Conservation (phyloP, 345 rosid species). For the Lumnitzera racemosa region DNA sequence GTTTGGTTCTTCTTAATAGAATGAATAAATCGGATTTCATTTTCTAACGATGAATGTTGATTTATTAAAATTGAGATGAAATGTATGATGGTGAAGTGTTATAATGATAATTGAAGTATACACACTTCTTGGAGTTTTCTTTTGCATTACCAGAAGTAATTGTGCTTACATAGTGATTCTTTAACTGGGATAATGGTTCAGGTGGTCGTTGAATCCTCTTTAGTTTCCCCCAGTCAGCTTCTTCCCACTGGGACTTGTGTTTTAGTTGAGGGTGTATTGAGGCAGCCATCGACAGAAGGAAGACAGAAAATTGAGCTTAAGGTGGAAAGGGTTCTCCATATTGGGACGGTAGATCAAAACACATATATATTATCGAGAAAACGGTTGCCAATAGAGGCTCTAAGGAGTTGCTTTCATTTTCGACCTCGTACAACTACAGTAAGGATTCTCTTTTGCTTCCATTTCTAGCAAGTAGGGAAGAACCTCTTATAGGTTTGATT, state of each 20-base stretch:
- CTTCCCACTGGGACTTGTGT: constrained; percentile 60
- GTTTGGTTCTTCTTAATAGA: too few species aligned
- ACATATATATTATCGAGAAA: constrained; percentile 61
- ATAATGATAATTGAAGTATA: too few species aligned
- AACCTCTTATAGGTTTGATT: too few species aligned
- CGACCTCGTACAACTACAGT: constrained; percentile 86
- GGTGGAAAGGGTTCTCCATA: constrained; percentile 59
- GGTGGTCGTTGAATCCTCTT: constrained; percentile 62
- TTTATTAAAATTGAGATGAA: too few species aligned
- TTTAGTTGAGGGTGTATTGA: constrained; percentile 58
- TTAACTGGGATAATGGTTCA: constrained; percentile 10
- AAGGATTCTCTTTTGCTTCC: neutral
- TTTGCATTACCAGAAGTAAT: too few species aligned
- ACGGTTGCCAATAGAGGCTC: constrained; percentile 53
- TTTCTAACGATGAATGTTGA: too few species aligned
- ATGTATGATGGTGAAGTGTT: too few species aligned
- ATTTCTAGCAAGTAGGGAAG: neutral
- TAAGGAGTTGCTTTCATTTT: constrained; percentile 69
- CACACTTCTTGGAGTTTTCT: too few species aligned
- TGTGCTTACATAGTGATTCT: too few species aligned
- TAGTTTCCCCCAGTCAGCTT: constrained; percentile 35
- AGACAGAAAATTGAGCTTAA: constrained; percentile 50
- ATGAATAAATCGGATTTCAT: too few species aligned
- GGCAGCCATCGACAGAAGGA: constrained; percentile 14
- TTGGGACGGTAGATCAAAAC: constrained; percentile 60